Base-by-base conservation (phyloP, 495 filamentous ascomycete species). In the Podospora conica region DNA sequence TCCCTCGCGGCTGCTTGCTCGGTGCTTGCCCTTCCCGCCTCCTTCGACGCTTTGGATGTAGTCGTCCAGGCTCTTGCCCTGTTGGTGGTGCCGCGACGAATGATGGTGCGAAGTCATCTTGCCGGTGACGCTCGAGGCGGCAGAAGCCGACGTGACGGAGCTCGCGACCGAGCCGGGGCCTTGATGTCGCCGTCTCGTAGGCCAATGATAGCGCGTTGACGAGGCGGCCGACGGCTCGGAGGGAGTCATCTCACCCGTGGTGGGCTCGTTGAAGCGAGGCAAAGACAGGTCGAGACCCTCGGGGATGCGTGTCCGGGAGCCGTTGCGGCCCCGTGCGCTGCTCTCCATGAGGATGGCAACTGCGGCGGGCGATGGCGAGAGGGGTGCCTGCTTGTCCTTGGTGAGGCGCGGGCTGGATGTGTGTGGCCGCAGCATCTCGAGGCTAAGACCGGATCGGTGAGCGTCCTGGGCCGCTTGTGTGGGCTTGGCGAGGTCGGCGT, bases 41-140 rank as follows among this genome's bases (percentile, higher is more conserved):
- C 91, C 83, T 22, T 96, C 91, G 3, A 96, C 76, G 74, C 91
- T 96, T 77, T 88, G 91, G 69, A 96, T 92, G 69, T 96, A 96
- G 66, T 92, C 87, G 69, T 96, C 91, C 29, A 92, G 84, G 67
- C 88, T 91, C 40, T 87, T 85, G 66, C 84, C 79, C 20, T 84
- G 74, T 2, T 27, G 40, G 8, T 21, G 21, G 15, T 63, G 15
- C 4, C 53, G 61, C 8, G 71, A 61, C 71, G 61, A 74, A 84
- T 9, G 69, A 79, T 67, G 78, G 78, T 64, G 60, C 67, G 40
- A 48, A 15, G 40, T 9, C 15, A n/a, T 61, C 61, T 71, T 73
- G 60, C 80, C 73, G 58, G 73, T 73, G 54, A 73, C 72, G 62
- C 75, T 80, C 28, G 77, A 81, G 56, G 67, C 69, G 5, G 66